Base-by-base conservation (phyloP, 73 alveolate species). In the Effrenium voratum region DNA sequence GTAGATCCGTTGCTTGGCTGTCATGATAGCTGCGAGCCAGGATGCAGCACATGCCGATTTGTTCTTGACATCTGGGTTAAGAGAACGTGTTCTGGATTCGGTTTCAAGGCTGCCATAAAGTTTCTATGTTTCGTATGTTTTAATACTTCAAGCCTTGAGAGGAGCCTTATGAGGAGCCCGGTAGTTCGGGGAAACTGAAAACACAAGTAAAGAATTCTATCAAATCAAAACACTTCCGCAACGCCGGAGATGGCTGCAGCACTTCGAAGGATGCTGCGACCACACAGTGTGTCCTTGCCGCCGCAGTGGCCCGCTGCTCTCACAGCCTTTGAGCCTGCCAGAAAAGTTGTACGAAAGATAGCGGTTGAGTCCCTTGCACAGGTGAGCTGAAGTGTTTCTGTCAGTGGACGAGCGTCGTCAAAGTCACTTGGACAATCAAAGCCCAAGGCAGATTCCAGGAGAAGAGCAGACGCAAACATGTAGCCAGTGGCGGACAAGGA, bases 221-320 rank as follows among this genome's bases (percentile, higher is more conserved):
- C n/a, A n/a, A n/a, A n/a, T n/a, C n/a, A n/a, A n/a, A n/a, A n/a
- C n/a, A n/a, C n/a, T 63, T 72, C 83, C 28, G 47, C 83, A 5
- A 72, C 49, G 30, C 83, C 83, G 16, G 83, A 72, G 30, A 72
- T 3, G 19, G 83, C 83, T 28, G 83, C 83, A 38, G 83, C 83
- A 72, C 83, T 72, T 28, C 83, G 45, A 32, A 72, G 49, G 49
- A 72, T 72, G 83, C 83, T 72, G 5, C 83, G 83, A 30, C 83
- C 83, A 72, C 83, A 72, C 22, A 72, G 83, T 22, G 83, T 72
- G 83, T 72, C 83, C 28, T 44, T 72, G 83, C 83, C 83, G 30
- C 83, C 83, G 40, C 83, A 72, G n/a, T 72, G 83, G 49, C 83
- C 83, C 4, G 83, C 83, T 3, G 83, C 83, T 34, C 83, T 72